Base-by-base conservation (phyloP, 2,329 filamentous ascomycete species). In the Colletotrichum tabaci region DNA sequence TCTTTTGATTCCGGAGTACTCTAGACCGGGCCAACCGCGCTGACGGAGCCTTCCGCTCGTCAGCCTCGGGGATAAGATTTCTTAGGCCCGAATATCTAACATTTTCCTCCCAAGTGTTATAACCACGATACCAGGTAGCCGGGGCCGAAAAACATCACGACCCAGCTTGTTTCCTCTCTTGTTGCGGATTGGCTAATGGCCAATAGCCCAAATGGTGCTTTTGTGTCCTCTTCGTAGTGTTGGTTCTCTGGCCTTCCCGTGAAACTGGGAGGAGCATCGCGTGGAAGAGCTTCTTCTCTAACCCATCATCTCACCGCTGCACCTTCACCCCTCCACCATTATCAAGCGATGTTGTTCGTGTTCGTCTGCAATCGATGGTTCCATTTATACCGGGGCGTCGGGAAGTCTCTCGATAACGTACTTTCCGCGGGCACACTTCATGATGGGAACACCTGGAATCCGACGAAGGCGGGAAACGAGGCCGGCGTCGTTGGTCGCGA, bases 391-490 rank as follows among this genome's bases (percentile, higher is more conserved):
- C 44, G 94, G 93, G 47, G 94, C 94, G 82, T 95, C 93, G 6
- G 95, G 95, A 74, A 98, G 83, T 77, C 95, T 90, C 87, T 98
- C 96, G 78, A 99, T 96, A 58, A 96, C 92, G 82, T 98, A 98
- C 83, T 98, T 98, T 56, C 94, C 94, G 78, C 94, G 89, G 7
- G 93, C 93, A 38, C 96, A 94, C 78, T 91, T 94, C 87, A 98
- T 88, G 76, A 94, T 90, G 68, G 69, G 16, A 74, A 74, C 61
- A 61, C 73, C 73, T 10, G 71, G 71, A 4, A 74, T 62, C 84
- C 98, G 98, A 74, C 95, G 88, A 77, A 98, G 88, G 68, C 60
- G 35, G 9, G 60, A 62, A 21, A 62, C 60, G 21, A 62, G 60
- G 8, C 60, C 60, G 30, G 47, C 21, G 87, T 94, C 92, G 78